A percentile compares a stretch with the other conserved stretches of the same genome.
Conservation (phyloP, 768 basidiomycete species). For the Lentinula lateritia region DNA sequence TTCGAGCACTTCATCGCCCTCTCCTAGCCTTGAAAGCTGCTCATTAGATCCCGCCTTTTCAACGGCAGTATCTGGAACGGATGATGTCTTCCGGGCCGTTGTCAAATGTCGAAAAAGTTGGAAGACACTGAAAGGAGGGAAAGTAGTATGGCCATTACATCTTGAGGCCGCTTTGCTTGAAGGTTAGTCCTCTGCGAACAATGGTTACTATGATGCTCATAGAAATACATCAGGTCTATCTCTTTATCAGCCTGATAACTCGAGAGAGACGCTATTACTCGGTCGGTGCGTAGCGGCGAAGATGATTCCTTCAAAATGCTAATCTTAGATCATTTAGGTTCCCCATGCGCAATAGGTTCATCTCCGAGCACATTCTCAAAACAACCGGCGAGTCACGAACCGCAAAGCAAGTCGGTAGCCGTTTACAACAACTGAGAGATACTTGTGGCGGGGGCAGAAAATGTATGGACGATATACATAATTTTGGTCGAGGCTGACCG, state of each 20-base stretch:
- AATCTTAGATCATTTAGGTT: constrained; percentile 24
- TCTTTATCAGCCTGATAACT: constrained; percentile 67
- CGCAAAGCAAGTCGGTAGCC: constrained; percentile 77
- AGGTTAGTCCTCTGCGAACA: constrained; percentile 35
- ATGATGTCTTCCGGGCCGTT: constrained; percentile 62
- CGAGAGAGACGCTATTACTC: constrained; percentile 64
- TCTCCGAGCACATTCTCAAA: constrained; percentile 69
- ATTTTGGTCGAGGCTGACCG: neutral
- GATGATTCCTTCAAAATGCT: neutral
- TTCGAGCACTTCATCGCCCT: constrained; percentile 8
- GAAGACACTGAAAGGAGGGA: constrained; percentile 68
- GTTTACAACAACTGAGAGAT: constrained; percentile 73
- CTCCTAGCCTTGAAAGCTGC: constrained; percentile 8
- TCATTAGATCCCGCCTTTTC: constrained; percentile 14
- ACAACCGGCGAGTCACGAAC: constrained; percentile 67
- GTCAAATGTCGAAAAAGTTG: constrained; percentile 68
- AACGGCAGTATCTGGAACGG: constrained; percentile 29
- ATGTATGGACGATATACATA: constrained; percentile 38
- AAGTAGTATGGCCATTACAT: constrained; percentile 76
- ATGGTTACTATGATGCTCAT: neutral
- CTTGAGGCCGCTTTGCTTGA: constrained; percentile 74
- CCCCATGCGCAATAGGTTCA: constrained; percentile 76
- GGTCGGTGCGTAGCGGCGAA: constrained; percentile 32
- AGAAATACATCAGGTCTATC: constrained; percentile 47
- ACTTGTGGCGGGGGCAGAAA: constrained; percentile 60